Base-by-base conservation (phyloP, 192 early-diverging fungal species). In the Coemansia sp. region DNA sequence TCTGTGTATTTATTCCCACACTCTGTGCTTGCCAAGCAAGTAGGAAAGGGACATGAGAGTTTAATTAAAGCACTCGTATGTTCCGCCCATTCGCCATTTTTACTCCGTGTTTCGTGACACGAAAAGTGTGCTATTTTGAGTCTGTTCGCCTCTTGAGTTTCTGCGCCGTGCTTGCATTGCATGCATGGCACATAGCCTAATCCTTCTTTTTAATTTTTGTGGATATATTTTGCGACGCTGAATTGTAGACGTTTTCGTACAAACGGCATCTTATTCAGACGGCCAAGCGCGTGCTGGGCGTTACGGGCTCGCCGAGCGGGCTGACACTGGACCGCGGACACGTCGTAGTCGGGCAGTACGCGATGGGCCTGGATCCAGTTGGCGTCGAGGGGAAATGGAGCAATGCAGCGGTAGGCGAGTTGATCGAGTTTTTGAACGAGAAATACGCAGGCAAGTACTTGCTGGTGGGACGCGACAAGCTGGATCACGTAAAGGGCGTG, bases 401-500 rank as follows among this genome's bases (percentile, higher is more conserved):
- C 64, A 88, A 90, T 31, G 82, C 83, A 2, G 75, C 81, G 1
- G 95, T 98, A 1, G 69, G 76, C 57, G 85, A 91, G 55, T 92
- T 94, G 85, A 86, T 91, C 62, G 69, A 85, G 42, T 81, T 90
- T 21, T 83, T 98, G 15, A 82, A 83, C 48, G 91, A 94, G 46
- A 86, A 95, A 63, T 98, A 96, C 69, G 85, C 88, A n/a, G 96
- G 88, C 0, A 96, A 96, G 66, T 89, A 93, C 62, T 77, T 98
- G 58, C 90, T 98, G 67, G 90, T 97, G 44, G 94, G 94, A 0
- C 84, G 94, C 19, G 97, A 98, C 82, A 97, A 97, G 83, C 84
- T 97, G 50, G 95, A 98, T 82, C 90, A 91, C 60, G 87, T 98
- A 66, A 98, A 97, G 66, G 95, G 94, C 12, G 93, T 98, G 28